Conservation (phyloP, 805 yeast genomes). For the Candida ficus region DNA sequence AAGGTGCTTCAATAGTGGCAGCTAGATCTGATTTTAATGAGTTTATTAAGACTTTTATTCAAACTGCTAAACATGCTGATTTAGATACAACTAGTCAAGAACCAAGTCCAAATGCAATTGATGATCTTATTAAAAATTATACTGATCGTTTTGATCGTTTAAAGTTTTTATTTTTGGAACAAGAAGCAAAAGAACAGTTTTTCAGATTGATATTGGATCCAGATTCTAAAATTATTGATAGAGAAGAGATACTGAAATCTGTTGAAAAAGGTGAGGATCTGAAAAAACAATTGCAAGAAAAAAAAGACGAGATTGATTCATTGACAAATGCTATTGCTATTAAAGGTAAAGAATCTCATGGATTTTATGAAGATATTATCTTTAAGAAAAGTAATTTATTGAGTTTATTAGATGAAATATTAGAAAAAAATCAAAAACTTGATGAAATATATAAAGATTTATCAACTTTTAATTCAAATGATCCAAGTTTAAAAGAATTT, state of each 20-base stretch:
- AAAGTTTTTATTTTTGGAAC: slow-evolving; percentile 63
- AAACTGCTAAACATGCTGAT: background rate
- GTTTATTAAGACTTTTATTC: background rate
- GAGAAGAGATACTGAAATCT: slow-evolving; percentile 29
- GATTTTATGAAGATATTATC: slow-evolving; percentile 1
- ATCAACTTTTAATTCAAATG: slow-evolving; percentile 9
- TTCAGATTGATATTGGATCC: slow-evolving; percentile 43
- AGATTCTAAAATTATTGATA: slow-evolving; percentile 25
- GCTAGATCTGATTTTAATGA: slow-evolving; percentile 7
- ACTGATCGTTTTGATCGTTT: slow-evolving; percentile 40
- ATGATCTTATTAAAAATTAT: slow-evolving; percentile 33
- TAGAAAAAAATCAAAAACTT: slow-evolving; percentile 3
- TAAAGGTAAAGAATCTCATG: background rate
- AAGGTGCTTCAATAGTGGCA: background rate
- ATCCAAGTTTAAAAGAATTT: slow-evolving; percentile 14
- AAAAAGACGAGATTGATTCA: slow-evolving; percentile 13
- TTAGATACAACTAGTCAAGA: background rate
- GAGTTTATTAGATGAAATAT: slow-evolving; percentile 3
- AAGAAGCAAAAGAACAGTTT: slow-evolving; percentile 66
- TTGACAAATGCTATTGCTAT: slow-evolving; percentile 1
- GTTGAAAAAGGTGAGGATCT: slow-evolving; percentile 24
- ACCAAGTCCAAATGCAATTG: slow-evolving; percentile 28
- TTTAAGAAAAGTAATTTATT: slow-evolving; percentile 2
- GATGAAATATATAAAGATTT: slow-evolving; percentile 15
- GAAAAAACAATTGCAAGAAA: slow-evolving; percentile 25